phyloP scores from a whole-genome alignment of 139 green algal genomes.

The Chlamydomonas schloesseri region DNA sequence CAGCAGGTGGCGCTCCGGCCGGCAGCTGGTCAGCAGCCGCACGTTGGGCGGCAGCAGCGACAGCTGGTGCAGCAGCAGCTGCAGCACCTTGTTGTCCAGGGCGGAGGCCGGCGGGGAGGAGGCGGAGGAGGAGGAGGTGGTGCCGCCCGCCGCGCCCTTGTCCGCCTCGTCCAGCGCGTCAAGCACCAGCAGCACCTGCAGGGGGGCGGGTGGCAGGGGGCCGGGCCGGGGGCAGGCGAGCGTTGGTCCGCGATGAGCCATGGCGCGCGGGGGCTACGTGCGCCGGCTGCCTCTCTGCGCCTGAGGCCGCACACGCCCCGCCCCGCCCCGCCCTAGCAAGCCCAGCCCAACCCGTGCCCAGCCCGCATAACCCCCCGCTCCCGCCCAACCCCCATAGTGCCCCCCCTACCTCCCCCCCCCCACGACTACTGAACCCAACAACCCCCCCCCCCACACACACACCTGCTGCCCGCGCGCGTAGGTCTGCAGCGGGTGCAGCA shows the following conservation, averaged over 20 bases:
- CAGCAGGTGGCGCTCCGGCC: conserved; percentile 26
- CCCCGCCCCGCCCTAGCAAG: too few species aligned
- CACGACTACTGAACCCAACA: background rate
- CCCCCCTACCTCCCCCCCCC: background rate
- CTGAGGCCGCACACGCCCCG: too few species aligned
- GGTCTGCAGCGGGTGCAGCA: conserved; percentile 21
- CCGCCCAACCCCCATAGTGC: too few species aligned
- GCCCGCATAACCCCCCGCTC: background rate
- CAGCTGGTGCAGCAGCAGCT: conserved; percentile 42
- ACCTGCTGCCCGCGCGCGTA: conserved; percentile 18
- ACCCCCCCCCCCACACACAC: background rate
- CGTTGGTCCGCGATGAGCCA: too few species aligned
- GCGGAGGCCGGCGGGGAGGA: background rate
- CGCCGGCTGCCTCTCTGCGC: too few species aligned
- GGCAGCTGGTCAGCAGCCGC: background rate
- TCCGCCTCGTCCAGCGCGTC: conserved; percentile 38
- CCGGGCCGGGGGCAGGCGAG: too few species aligned
- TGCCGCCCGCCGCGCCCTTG: background rate
- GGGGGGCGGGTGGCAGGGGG: too few species aligned
- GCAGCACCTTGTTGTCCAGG: conserved; percentile 38
- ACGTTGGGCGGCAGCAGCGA: conserved; percentile 9
- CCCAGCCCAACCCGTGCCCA: too few species aligned
- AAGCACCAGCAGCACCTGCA: conserved; percentile 22
- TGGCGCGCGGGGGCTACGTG: too few species aligned
- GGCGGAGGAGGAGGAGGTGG: background rate